Evolutionary conservation across 208 protist genomes (phyloP).

Genomic region (Willaertia magna): DNA sequence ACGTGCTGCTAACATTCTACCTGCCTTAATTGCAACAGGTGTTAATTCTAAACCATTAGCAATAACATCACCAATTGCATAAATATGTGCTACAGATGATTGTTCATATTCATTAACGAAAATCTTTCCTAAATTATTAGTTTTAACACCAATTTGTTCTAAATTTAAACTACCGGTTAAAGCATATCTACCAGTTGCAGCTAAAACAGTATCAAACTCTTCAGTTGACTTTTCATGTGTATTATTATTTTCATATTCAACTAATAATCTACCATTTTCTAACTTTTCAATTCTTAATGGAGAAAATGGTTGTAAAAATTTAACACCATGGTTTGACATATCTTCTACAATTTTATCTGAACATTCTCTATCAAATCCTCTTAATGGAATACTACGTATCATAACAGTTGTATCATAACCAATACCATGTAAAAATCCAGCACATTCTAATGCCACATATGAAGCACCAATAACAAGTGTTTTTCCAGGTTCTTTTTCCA

Average conservation of each 20-base stretch:
- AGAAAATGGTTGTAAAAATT: neutral
- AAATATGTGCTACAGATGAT: constrained; percentile 58
- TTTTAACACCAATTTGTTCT: constrained; percentile 36
- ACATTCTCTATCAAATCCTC: constrained; percentile 71
- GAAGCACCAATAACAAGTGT: constrained; percentile 64
- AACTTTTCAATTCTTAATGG: neutral
- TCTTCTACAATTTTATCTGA: constrained; percentile 38
- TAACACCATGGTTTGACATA: constrained; percentile 36
- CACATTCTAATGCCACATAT: constrained; percentile 78
- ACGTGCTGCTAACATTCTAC: constrained; percentile 42
- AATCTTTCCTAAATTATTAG: constrained; percentile 38
- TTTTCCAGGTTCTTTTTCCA: constrained; percentile 48
- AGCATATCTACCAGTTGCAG: constrained; percentile 52
- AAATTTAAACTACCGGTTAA: constrained; percentile 35
- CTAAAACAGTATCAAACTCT: constrained; percentile 63
- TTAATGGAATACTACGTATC: constrained; percentile 62
- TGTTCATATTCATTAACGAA: constrained; percentile 30
- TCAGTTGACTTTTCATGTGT: constrained; percentile 7
- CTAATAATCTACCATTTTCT: neutral
- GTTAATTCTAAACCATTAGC: constrained; percentile 42
- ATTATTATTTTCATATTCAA: neutral
- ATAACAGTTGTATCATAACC: constrained; percentile 66
- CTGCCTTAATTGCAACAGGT: constrained; percentile 68
- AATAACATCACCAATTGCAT: constrained; percentile 61
- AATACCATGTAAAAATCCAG: constrained; percentile 60